Base-by-base conservation (phyloP, 768 basidiomycete genomes). In the Boletus fagicola region DNA sequence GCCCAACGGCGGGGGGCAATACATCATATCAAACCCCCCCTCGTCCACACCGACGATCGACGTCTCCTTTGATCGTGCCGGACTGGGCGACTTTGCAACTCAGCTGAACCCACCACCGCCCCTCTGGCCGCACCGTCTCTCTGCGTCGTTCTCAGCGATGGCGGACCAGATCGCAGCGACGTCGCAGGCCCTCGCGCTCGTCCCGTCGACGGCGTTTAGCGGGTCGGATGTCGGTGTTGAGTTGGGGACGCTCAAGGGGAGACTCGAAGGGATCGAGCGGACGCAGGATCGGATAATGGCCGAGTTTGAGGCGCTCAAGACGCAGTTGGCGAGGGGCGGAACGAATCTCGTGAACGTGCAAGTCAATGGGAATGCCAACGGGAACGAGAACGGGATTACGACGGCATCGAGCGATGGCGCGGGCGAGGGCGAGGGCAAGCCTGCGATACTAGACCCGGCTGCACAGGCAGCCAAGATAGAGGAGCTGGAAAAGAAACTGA, bases 131-230 rank as follows among this genome's bases (percentile, higher is more conserved):
- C 65, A 69, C 52, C 68, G 68, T 12, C 65, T 78, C 35, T 73
- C 76, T 0, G 59, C 71, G 20, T 77, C 77, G 28, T 75, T 78
- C 47, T 66, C 70, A 13, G 67, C 72, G 26, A 75, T 78, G 63
- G 75, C 77, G 4, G 69, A 72, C 28, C 75, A 78, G 64, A 76
- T 78, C 52, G 65, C 67, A n/a, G 70, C 71, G 1, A 74, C 77
- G n/a, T 74, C 74, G 13, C 74, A 74, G 39, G 74, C 74, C 15
- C 69, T 77, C 39, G 68, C 74, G 9, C 62, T 65, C 26, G 63
- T 68, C 13, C 71, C 68, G 10, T 44, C 66, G 36, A 57, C 67
- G 5, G 59, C 65, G 9, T 66, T 57, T 47, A 67, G 56, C 40
- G 58, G 59, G 54, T 51, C 51, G 8, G 66, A 65, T 26, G 13